These are phyloP conservation scores for Brassica carinata DNA, from an alignment of 345 rosid genomes.

Conservation along the genomic window DNA sequence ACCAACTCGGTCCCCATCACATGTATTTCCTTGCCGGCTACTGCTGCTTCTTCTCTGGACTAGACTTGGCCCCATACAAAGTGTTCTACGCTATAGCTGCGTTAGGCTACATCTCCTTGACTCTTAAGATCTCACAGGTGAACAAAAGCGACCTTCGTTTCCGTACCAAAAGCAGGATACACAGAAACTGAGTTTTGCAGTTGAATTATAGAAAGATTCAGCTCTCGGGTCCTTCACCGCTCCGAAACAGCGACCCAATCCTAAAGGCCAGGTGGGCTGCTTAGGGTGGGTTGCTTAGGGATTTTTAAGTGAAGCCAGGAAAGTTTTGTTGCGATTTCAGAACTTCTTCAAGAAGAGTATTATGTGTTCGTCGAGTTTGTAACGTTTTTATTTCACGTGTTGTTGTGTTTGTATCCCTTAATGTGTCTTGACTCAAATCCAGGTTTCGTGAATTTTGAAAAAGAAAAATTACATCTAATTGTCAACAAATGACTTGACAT, in stretches of 20 bases:
- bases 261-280: slow-evolving; percentile 27
- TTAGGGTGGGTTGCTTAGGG: slow-evolving; percentile 9
- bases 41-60: slow-evolving; percentile 69
- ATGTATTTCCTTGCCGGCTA: slow-evolving; percentile 68
- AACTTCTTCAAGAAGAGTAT: slow-evolving; percentile 14
- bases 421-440: neutral
- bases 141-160: slow-evolving; percentile 57
- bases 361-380: slow-evolving; percentile 4
- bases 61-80: slow-evolving; percentile 75
- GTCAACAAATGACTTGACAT: neutral
- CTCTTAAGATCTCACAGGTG: slow-evolving; percentile 52
- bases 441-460: neutral
- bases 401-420: slow-evolving; percentile 4
- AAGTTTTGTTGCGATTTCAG: slow-evolving; percentile 14
- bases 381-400: neutral
- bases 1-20: slow-evolving; percentile 52
- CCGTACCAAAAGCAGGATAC: slow-evolving; percentile 72
- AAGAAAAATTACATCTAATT: neutral
- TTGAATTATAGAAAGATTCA: neutral
- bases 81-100: slow-evolving; percentile 78
- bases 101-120: slow-evolving; percentile 59
- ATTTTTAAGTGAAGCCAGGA: neutral
- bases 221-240: neutral
- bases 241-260: neutral
- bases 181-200: slow-evolving; percentile 54